phyloP scores from a whole-genome alignment of 768 basidiomycete genomes.

The Tylopilus vinaceipallidus region DNA sequence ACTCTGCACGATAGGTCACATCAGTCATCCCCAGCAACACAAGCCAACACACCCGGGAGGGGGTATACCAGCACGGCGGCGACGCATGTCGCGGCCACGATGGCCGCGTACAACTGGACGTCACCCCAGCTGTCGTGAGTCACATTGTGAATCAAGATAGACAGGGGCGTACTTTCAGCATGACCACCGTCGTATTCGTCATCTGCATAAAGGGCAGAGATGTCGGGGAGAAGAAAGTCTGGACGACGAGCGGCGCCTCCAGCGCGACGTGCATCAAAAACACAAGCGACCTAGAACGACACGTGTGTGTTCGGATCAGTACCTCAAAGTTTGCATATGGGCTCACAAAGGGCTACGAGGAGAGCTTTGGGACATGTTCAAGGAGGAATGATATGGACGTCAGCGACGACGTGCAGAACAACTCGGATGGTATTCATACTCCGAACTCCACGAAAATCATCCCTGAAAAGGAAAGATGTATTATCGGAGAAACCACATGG shows the following conservation, averaged over 20 bases:
- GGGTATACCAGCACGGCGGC: slow-evolving; percentile 60
- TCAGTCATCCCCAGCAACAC: neutral
- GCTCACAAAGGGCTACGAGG: slow-evolving; percentile 44
- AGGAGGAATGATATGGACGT: neutral
- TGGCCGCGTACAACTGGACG: slow-evolving; percentile 64
- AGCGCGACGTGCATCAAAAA: slow-evolving; percentile 81
- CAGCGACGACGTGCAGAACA: neutral
- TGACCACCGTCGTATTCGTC: slow-evolving; percentile 76
- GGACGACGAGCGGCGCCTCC: slow-evolving; percentile 74
- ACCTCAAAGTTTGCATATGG: neutral
- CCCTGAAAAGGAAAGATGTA: slow-evolving; percentile 14
- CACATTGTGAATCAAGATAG: neutral
- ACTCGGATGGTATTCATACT: slow-evolving; percentile 12
- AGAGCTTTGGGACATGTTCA: slow-evolving; percentile 15
- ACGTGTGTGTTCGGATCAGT: neutral
- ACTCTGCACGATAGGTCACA: slow-evolving; percentile 45
- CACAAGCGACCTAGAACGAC: slow-evolving; percentile 48
- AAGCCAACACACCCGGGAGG: slow-evolving; percentile 59
- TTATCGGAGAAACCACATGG: too few species aligned
- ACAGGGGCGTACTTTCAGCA: slow-evolving; percentile 59
- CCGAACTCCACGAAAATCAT: slow-evolving; percentile 29
- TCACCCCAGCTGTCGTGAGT: neutral
- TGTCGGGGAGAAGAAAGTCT: slow-evolving; percentile 64
- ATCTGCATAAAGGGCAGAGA: slow-evolving; percentile 73
- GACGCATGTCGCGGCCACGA: slow-evolving; percentile 60